phyloP scores from a whole-genome alignment of 805 yeast genomes.

The Kluyveromyces aestuarii region DNA sequence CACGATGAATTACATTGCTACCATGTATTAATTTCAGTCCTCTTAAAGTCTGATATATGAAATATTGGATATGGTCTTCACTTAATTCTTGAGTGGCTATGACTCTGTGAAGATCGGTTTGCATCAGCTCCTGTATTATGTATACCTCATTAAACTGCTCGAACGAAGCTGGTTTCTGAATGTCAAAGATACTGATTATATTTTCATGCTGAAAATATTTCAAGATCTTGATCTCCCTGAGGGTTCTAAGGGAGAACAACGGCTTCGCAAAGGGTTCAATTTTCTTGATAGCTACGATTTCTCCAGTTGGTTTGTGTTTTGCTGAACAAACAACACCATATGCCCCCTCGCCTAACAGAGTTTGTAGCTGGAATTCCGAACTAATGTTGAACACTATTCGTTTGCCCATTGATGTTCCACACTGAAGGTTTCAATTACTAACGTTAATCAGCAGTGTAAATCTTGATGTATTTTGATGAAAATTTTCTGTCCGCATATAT shows the following conservation, averaged over 20 bases:
- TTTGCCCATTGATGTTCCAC: slow-evolving; percentile 29
- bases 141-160: slow-evolving; percentile 82
- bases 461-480: too few relatives aligned
- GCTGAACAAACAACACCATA: slow-evolving; percentile 93
- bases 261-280: slow-evolving; percentile 87
- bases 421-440: too few relatives aligned
- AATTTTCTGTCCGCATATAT: not conserved
- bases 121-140: slow-evolving; percentile 81
- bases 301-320: slow-evolving; percentile 73
- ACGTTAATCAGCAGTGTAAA: too few relatives aligned
- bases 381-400: slow-evolving; percentile 68
- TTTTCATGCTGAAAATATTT: slow-evolving; percentile 92
- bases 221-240: slow-evolving; percentile 80
- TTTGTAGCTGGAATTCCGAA: slow-evolving; percentile 75
- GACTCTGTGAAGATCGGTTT: slow-evolving; percentile 76
- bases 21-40: slow-evolving; percentile 87
- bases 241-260: slow-evolving; percentile 80
- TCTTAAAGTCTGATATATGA: slow-evolving; percentile 81
- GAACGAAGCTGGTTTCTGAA: slow-evolving; percentile 72
- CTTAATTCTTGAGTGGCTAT: slow-evolving; percentile 72
- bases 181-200: slow-evolving; percentile 80
- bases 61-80: slow-evolving; percentile 92
- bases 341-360: slow-evolving; percentile 92
- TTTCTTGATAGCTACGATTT: slow-evolving; percentile 90
- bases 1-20: slow-evolving; percentile 91